These are phyloP conservation scores for Kodamaea anthophila DNA, from an alignment of 1,139 yeast genomes.

Conservation along the genomic window DNA sequence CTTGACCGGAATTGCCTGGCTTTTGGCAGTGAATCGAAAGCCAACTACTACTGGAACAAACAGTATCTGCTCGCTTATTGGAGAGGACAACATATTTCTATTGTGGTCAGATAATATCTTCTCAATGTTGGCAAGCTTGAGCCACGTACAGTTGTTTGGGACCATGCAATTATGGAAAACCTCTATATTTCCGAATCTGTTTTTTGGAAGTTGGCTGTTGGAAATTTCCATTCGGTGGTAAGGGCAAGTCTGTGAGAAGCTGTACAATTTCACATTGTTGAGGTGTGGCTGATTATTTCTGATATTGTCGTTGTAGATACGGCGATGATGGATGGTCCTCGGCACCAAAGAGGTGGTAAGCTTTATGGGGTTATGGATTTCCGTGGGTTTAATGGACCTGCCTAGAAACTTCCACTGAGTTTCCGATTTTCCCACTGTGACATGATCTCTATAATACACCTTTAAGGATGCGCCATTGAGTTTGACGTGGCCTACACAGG, in stretches of 20 bases:
- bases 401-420: conserved; percentile 38
- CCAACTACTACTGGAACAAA: conserved; percentile 34
- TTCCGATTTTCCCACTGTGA: conserved; percentile 29
- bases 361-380: conserved; percentile 19
- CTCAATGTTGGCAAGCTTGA: conserved; percentile 22
- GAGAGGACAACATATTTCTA: conserved; percentile 4
- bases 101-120: conserved; percentile 14
- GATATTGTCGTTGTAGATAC: conserved; percentile 18
- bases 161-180: conserved; percentile 27
- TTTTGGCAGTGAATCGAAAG: conserved; percentile 21
- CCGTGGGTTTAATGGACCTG: conserved; percentile 22
- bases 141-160: conserved; percentile 29
- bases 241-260: conserved; percentile 28
- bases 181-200: conserved; percentile 32
- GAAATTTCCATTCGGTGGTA: conserved; percentile 18
- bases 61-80: conserved; percentile 10
- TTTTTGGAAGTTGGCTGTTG: conserved; percentile 18
- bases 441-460: conserved; percentile 21
- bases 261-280: conserved; percentile 20
- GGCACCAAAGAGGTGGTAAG: conserved; percentile 17
- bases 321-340: conserved; percentile 19
- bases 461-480: conserved; percentile 10
- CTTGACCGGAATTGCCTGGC: conserved; percentile 27
- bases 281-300: conserved; percentile 15
- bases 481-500: too few relatives aligned